Percentiles rank a stretch among this genome's conserved stretches.
These are phyloP conservation scores for Septoria linicola DNA, from an alignment of 2,329 filamentous ascomycete genomes.

Conservation along the genomic window DNA sequence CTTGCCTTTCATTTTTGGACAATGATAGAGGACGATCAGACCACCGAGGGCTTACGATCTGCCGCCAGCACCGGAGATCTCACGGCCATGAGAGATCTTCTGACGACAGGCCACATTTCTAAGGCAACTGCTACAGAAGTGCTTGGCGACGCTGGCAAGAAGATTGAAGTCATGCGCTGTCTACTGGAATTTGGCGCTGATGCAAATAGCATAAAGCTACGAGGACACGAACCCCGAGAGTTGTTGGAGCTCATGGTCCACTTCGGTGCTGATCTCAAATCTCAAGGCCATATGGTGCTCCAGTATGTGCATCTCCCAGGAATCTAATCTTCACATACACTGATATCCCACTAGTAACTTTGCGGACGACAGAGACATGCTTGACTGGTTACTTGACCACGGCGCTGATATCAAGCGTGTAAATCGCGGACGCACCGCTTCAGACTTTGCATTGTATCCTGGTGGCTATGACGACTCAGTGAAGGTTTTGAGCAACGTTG, in stretches of 20 bases:
- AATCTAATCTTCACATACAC: not conserved
- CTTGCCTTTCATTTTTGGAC: no score
- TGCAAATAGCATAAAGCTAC: not conserved
- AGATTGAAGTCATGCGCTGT: no score
- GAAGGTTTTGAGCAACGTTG: constrained; percentile 18
- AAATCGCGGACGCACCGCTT: constrained; percentile 6
- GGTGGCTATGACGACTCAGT: constrained; percentile 12
- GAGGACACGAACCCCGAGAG: not conserved
- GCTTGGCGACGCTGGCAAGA: no score
- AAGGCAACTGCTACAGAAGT: no score
- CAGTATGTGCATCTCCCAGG: constrained; percentile 6
- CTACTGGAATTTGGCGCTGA: not conserved
- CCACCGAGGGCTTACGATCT: no score
- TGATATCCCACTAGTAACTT: constrained; percentile 19
- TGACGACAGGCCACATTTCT: no score
- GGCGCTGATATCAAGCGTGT: constrained; percentile 20
- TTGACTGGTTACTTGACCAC: constrained; percentile 22
- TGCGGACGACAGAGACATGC: constrained; percentile 6
- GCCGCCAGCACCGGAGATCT: no score
- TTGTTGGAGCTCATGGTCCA: constrained; percentile 6
- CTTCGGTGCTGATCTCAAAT: constrained; percentile 10
- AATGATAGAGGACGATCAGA: no score
- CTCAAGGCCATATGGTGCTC: constrained; percentile 10
- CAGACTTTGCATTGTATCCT: constrained; percentile 4
- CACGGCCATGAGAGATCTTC: no score